Evolutionary conservation across 2,329 filamentous ascomycete genomes (phyloP).

Genomic region (Fusarium sp.): DNA sequence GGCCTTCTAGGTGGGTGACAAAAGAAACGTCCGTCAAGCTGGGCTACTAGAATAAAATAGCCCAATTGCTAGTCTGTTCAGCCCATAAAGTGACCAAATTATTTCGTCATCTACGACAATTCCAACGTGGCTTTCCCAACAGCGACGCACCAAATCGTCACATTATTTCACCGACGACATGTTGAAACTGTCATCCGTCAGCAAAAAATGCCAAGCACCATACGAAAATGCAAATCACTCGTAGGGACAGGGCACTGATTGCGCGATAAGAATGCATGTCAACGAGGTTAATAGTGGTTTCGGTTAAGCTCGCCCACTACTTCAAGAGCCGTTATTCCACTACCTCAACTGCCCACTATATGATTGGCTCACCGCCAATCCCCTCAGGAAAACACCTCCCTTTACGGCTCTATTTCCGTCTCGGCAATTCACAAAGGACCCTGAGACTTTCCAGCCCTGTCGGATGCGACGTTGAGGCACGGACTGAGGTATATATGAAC

Average conservation of each 20-base stretch:
- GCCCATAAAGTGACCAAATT: too few species aligned
- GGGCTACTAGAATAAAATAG: too few species aligned
- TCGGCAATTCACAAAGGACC: background rate
- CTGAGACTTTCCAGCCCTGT: background rate
- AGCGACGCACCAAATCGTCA: background rate
- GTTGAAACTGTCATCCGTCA: background rate
- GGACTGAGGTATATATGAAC: background rate
- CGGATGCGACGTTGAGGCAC: conserved; percentile 2
- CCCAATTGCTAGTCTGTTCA: too few species aligned
- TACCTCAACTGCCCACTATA: background rate
- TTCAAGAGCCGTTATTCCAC: background rate
- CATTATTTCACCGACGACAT: accelerated
- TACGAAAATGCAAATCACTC: background rate
- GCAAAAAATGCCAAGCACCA: background rate
- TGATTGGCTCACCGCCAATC: background rate
- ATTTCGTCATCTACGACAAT: too few species aligned
- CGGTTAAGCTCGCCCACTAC: background rate
- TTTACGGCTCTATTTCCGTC: background rate
- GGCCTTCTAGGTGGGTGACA: too few species aligned
- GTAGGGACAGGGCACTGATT: background rate
- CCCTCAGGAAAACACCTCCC: background rate
- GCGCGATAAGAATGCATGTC: background rate
- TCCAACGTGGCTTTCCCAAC: background rate
- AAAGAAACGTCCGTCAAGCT: too few species aligned
- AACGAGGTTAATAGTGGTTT: background rate